Evolutionary conservation across 352 stramenopile genomes (phyloP).

Genomic region (Phytophthora sp.): DNA sequence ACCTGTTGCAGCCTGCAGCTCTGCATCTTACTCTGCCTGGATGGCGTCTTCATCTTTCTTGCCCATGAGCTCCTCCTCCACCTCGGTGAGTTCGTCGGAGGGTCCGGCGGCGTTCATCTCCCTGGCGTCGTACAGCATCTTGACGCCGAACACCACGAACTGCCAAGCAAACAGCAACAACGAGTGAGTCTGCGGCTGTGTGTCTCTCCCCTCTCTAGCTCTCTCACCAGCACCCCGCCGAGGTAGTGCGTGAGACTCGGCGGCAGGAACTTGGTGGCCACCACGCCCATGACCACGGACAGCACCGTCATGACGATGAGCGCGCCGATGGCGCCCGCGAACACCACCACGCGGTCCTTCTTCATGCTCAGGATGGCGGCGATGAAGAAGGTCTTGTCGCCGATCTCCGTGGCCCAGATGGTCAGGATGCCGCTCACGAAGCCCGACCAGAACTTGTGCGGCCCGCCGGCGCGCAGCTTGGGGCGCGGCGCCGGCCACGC

Average conservation of each 20-base stretch:
- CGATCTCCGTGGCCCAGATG: slow-evolving; percentile 99
- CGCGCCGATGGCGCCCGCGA: slow-evolving; percentile 94
- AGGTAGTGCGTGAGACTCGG: slow-evolving; percentile 96
- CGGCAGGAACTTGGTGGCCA: slow-evolving; percentile 95
- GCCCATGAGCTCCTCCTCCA: slow-evolving; percentile 86
- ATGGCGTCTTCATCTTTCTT: slow-evolving; percentile 75
- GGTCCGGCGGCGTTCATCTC: slow-evolving; percentile 82
- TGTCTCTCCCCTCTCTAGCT: too few relatives aligned
- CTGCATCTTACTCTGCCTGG: slow-evolving; percentile 56
- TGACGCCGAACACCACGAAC: slow-evolving; percentile 97
- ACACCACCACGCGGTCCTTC: slow-evolving; percentile 95
- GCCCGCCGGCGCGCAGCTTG: slow-evolving; percentile 43
- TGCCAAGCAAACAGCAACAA: slow-evolving; percentile 45
- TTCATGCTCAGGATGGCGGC: slow-evolving; percentile 97
- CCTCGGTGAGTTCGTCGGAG: slow-evolving; percentile 81
- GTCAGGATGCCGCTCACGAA: slow-evolving; percentile 92
- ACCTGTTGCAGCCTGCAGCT: not conserved
- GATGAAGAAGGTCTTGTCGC: slow-evolving; percentile 99
- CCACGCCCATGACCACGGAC: slow-evolving; percentile 96
- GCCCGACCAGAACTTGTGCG: slow-evolving; percentile 88
- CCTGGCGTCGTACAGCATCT: slow-evolving; percentile 91
- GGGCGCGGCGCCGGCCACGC: slow-evolving; percentile 14
- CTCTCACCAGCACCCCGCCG: slow-evolving; percentile 87
- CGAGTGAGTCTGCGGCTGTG: too few relatives aligned
- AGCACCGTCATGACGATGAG: slow-evolving; percentile 98